These are phyloP conservation scores for Hanseniaspora nectarophila DNA, from an alignment of 805 yeast species.

Conservation along the genomic window DNA sequence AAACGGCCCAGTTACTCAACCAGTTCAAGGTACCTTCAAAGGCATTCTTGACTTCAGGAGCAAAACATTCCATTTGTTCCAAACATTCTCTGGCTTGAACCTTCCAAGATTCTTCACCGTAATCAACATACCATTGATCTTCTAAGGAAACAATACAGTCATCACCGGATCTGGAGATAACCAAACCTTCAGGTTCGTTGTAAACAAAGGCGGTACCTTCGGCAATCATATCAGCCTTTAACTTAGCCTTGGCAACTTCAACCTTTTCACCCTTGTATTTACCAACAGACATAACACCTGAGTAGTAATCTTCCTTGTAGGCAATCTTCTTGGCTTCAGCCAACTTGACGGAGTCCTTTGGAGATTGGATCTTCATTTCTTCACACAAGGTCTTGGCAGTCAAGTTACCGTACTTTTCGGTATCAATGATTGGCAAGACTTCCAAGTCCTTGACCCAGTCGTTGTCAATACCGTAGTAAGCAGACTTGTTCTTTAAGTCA, in stretches of 20 bases:
- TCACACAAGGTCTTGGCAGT: slow-evolving; percentile 78
- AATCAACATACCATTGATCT: slow-evolving; percentile 97
- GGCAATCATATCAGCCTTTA: slow-evolving; percentile 67
- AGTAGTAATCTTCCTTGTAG: slow-evolving; percentile 92
- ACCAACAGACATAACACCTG: slow-evolving; percentile 72
- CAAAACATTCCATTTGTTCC: slow-evolving; percentile 60
- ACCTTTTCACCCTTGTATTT: slow-evolving; percentile 79
- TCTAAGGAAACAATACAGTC: slow-evolving; percentile 92
- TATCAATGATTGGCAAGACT: slow-evolving; percentile 58
- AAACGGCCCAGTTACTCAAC: slow-evolving; percentile 97
- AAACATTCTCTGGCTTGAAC: slow-evolving; percentile 68
- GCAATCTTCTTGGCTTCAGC: slow-evolving; percentile 90
- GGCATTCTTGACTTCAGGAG: slow-evolving; percentile 75
- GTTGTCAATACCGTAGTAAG: slow-evolving; percentile 69
- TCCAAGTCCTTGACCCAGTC: slow-evolving; percentile 70
- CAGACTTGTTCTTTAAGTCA: slow-evolving; percentile 81
- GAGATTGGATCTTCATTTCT: slow-evolving; percentile 82
- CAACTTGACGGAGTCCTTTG: slow-evolving; percentile 77
- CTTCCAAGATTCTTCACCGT: slow-evolving; percentile 91
- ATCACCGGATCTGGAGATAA: slow-evolving; percentile 91
- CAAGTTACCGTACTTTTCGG: slow-evolving; percentile 77
- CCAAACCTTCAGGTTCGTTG: slow-evolving; percentile 85
- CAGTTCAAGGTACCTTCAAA: slow-evolving; percentile 90
- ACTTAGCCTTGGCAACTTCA: slow-evolving; percentile 79
- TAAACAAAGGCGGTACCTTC: slow-evolving; percentile 74